Conservation (phyloP, 805 yeast species). For the Candida parachauliodes region DNA sequence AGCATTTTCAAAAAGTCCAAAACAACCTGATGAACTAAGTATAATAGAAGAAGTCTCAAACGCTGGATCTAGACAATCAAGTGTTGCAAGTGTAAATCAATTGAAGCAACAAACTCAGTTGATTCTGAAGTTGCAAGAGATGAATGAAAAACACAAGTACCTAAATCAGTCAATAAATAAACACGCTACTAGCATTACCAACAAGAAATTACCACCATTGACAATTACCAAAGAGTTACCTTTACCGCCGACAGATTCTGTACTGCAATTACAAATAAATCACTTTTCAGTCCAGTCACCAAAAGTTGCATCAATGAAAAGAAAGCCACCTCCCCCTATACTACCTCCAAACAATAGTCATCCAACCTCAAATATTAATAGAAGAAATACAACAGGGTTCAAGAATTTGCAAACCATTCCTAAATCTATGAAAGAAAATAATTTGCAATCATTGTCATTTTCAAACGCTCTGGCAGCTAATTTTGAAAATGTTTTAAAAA, state of each 20-base stretch:
- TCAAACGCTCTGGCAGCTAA: slow-evolving; percentile 12
- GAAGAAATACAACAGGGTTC: slow-evolving; percentile 4
- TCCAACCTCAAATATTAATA: background rate
- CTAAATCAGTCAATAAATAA: background rate
- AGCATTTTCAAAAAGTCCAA: slow-evolving; percentile 14
- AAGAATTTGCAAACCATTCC: slow-evolving; percentile 3
- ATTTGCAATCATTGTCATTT: slow-evolving; percentile 9
- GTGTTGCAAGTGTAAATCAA: slow-evolving; percentile 15
- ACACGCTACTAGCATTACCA: background rate
- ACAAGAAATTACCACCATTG: too few species aligned
- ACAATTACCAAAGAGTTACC: background rate
- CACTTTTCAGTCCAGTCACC: background rate
- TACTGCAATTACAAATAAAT: background rate
- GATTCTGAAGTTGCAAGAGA: too few species aligned
- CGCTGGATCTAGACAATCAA: slow-evolving; percentile 27
- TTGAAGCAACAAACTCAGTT: too few species aligned
- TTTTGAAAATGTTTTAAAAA: slow-evolving; percentile 12
- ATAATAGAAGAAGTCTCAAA: slow-evolving; percentile 39
- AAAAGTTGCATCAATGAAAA: background rate
- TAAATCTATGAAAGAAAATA: slow-evolving; percentile 12
- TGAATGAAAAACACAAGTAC: background rate
- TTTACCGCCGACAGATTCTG: background rate
- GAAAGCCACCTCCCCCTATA: slow-evolving; percentile 8
- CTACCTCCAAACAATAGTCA: background rate
- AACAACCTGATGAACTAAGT: slow-evolving; percentile 36